Percentiles rank a stretch among this genome's conserved stretches.
phyloP scores from a whole-genome alignment of 176 grass and related monocot genomes.

The Poa annua region DNA sequence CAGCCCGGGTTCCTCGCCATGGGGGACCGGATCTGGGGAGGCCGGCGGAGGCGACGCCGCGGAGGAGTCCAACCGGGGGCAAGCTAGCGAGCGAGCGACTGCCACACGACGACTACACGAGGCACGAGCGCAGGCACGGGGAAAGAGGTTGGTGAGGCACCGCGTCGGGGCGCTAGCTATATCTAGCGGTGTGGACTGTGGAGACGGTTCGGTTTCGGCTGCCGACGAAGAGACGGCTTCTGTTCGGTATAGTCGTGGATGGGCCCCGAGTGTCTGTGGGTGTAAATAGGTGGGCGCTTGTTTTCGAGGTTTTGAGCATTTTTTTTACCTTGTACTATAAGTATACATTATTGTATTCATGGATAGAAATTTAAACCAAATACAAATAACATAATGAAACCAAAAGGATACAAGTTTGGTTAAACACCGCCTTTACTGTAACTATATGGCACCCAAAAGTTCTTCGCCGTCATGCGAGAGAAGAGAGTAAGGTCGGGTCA shows the following conservation, averaged over 20 bases:
- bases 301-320: too few species aligned
- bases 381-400: too few species aligned
- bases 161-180: background rate
- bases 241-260: background rate
- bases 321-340: too few species aligned
- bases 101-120: background rate
- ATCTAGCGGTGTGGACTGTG: background rate
- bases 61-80: slow-evolving; percentile 26
- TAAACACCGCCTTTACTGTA: too few species aligned
- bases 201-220: slow-evolving; percentile 21
- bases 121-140: background rate
- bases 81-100: background rate
- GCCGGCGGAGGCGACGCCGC: background rate
- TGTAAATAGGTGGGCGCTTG: background rate
- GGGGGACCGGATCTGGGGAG: slow-evolving; percentile 40
- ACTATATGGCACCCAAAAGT: too few species aligned
- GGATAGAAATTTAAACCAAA: too few species aligned
- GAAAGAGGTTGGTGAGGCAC: background rate
- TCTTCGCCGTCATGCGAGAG: too few species aligned
- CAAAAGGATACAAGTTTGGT: too few species aligned
- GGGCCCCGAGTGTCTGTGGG: background rate
- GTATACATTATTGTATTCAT: too few species aligned
- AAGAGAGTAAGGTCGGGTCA: too few species aligned
- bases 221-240: slow-evolving; percentile 32
- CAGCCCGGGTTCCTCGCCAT: slow-evolving; percentile 75